Percentiles rank a stretch among this genome's conserved stretches.
These are phyloP conservation scores for Aspergillus sp. DNA, from an alignment of 2,329 filamentous ascomycete species.

Conservation along the genomic window DNA sequence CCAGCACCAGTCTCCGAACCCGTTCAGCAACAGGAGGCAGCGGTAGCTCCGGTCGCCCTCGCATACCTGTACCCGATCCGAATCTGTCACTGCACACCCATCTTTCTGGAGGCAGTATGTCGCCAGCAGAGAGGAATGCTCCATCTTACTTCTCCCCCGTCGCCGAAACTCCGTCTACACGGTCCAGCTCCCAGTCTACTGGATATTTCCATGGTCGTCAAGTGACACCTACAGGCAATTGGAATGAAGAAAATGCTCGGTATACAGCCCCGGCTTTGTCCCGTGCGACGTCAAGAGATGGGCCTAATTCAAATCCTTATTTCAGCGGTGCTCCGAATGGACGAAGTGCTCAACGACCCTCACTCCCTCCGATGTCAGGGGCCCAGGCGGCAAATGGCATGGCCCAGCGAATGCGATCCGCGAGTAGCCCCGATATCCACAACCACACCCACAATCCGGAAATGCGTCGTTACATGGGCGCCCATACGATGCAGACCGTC, in stretches of 20 bases:
- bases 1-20: conserved; percentile 72
- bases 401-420: conserved; percentile 77
- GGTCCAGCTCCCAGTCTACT: conserved; percentile 56
- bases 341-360: conserved; percentile 65
- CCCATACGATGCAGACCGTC: conserved; percentile 55
- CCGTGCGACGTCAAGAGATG: conserved; percentile 76
- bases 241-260: conserved; percentile 73
- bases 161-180: conserved; percentile 65
- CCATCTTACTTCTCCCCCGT: conserved; percentile 94
- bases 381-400: conserved; percentile 54
- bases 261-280: conserved; percentile 88
- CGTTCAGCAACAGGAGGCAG: conserved; percentile 71
- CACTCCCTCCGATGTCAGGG: conserved; percentile 69
- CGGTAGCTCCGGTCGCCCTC: conserved; percentile 54
- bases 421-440: conserved; percentile 94
- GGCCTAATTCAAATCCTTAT: conserved; percentile 65
- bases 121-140: conserved; percentile 63
- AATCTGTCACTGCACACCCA: conserved; percentile 70
- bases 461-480: conserved; percentile 53
- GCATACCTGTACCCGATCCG: conserved; percentile 68
- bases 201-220: conserved; percentile 81
- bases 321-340: conserved; percentile 64
- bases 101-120: conserved; percentile 53
- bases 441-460: conserved; percentile 64
- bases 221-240: conserved; percentile 64